Conservation (phyloP, 495 filamentous ascomycete species). For the Neurospora sp. region DNA sequence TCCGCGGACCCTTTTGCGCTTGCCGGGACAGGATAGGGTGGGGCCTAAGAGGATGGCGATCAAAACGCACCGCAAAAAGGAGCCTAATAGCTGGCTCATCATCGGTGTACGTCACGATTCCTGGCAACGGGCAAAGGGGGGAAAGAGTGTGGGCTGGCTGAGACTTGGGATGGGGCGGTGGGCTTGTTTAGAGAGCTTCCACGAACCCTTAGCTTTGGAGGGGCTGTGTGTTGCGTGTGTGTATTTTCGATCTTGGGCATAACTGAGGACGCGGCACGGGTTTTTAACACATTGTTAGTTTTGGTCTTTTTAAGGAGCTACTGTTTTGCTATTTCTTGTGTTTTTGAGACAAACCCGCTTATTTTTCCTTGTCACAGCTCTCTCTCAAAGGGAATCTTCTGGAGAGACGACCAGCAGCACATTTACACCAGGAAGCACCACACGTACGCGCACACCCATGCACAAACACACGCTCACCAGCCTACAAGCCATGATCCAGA, state of each 20-base stretch:
- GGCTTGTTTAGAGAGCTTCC: constrained; percentile 6
- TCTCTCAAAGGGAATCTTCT: neutral
- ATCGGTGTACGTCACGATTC: neutral
- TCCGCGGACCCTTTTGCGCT: neutral
- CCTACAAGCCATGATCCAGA: neutral
- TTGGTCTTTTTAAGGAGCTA: neutral
- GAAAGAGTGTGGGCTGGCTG: neutral
- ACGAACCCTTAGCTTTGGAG: neutral
- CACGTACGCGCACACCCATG: neutral
- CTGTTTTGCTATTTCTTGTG: neutral
- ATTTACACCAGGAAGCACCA: neutral
- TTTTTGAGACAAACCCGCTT: neutral
- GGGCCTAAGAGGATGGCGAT: neutral
- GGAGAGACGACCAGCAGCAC: neutral
- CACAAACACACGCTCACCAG: neutral
- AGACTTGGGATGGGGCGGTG: constrained; percentile 7
- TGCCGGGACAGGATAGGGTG: neutral
- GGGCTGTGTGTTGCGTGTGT: constrained; percentile 9
- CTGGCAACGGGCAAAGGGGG: neutral
- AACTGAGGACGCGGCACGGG: constrained; percentile 10
- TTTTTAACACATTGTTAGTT: constrained; percentile 2
- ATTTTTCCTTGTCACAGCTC: constrained; percentile 1
- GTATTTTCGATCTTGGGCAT: constrained; percentile 27
- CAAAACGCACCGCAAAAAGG: neutral
- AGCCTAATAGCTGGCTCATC: neutral